Evolutionary conservation across 257 asterid species (phyloP).

Genomic region (Ligustrum vulgare): DNA sequence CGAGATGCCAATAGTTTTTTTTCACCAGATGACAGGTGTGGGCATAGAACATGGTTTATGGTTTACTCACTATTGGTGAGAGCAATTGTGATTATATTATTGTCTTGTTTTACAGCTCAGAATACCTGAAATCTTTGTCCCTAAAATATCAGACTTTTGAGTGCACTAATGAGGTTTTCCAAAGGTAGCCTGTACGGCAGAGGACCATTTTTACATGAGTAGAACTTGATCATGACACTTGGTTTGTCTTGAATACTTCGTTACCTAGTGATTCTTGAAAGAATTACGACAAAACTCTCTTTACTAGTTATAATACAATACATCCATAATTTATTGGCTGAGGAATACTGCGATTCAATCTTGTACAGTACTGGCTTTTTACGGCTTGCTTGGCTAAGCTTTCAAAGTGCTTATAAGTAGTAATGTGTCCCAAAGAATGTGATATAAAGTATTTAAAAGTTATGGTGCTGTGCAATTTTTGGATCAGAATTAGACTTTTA

Average conservation of each 20-base stretch:
- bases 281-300: neutral
- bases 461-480: too few relatives aligned
- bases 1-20: neutral
- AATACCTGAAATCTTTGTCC: neutral
- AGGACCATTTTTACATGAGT: neutral
- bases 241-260: neutral
- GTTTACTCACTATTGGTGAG: neutral
- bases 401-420: too few relatives aligned
- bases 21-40: neutral
- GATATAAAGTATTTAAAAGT: too few relatives aligned
- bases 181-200: neutral
- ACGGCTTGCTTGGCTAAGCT: too few relatives aligned
- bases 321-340: neutral
- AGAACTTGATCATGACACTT: neutral
- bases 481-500: too few relatives aligned
- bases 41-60: neutral
- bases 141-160: neutral
- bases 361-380: neutral
- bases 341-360: neutral
- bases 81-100: neutral
- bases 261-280: neutral
- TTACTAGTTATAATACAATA: neutral
- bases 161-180: neutral
- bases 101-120: neutral
- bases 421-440: too few relatives aligned